These are phyloP conservation scores for Pseudogymnoascus sp. DNA, from an alignment of 2,329 filamentous ascomycete species.

Conservation along the genomic window DNA sequence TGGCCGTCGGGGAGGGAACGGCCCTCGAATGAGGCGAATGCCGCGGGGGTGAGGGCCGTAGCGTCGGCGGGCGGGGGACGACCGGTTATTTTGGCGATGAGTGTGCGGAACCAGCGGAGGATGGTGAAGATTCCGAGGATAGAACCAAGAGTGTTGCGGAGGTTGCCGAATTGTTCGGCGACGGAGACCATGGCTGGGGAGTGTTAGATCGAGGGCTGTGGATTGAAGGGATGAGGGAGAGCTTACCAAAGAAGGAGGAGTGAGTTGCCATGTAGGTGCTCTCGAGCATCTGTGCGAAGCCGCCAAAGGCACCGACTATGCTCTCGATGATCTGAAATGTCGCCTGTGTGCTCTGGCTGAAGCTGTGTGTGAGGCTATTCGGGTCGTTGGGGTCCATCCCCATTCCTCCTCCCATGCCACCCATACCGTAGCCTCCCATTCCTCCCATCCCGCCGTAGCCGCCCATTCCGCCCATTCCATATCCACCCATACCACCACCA, in stretches of 20 bases:
- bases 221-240: constrained; percentile 12
- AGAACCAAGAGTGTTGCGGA: constrained; percentile 87
- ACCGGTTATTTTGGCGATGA: constrained; percentile 87
- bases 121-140: constrained; percentile 92
- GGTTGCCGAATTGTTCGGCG: constrained; percentile 90
- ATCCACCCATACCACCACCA: constrained; percentile 36
- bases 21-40: constrained; percentile 84
- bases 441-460: constrained; percentile 38
- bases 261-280: constrained; percentile 99
- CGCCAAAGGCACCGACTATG: constrained; percentile 91
- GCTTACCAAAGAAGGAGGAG: constrained; percentile 92
- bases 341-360: constrained; percentile 88
- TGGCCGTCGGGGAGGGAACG: constrained; percentile 52
- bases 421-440: constrained; percentile 39
- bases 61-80: constrained; percentile 84
- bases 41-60: constrained; percentile 77
- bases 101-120: constrained; percentile 87
- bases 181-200: constrained; percentile 87
- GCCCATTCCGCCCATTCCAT: constrained; percentile 34
- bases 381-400: constrained; percentile 69
- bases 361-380: constrained; percentile 89
- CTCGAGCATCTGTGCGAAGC: constrained; percentile 98
- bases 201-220: constrained; percentile 19
- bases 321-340: constrained; percentile 99
- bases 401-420: constrained; percentile 25